Conservation (phyloP, 192 early-diverging fungal species). For the Spinellus fusiger region DNA sequence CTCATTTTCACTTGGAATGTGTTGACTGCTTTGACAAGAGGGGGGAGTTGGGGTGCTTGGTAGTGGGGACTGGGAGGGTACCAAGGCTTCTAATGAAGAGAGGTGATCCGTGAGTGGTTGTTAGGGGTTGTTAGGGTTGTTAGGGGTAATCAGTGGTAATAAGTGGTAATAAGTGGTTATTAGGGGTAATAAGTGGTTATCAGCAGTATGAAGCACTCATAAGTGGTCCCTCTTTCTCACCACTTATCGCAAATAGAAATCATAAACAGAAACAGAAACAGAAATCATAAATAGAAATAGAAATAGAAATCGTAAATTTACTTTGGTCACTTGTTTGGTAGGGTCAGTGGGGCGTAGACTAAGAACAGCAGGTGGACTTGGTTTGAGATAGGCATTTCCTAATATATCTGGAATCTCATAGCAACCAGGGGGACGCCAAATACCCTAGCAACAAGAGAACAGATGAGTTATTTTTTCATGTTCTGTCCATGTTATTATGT, state of each 20-base stretch:
- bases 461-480: not conserved
- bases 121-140: constrained; percentile 1
- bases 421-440: constrained; percentile 30
- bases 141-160: not conserved
- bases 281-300: not conserved
- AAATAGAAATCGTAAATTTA: not conserved
- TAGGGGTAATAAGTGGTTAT: too few relatives aligned
- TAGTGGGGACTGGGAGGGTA: constrained; percentile 30
- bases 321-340: constrained; percentile 24
- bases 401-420: constrained; percentile 33
- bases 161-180: too few relatives aligned
- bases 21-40: constrained; percentile 24
- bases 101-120: not conserved
- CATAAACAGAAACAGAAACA: not conserved
- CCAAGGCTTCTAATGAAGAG: constrained; percentile 26
- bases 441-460: constrained; percentile 1
- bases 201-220: too few relatives aligned
- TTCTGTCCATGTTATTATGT: not conserved
- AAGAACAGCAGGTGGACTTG: constrained; percentile 15
- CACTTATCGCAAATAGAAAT: not conserved
- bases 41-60: constrained; percentile 21
- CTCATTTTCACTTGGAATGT: constrained; percentile 26
- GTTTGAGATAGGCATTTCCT: constrained; percentile 30
- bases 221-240: too few relatives aligned
- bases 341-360: constrained; percentile 19